Percentiles rank a stretch among this genome's conserved stretches.
phyloP scores from a whole-genome alignment of 768 basidiomycete species.

The Neoboletus magnificus region DNA sequence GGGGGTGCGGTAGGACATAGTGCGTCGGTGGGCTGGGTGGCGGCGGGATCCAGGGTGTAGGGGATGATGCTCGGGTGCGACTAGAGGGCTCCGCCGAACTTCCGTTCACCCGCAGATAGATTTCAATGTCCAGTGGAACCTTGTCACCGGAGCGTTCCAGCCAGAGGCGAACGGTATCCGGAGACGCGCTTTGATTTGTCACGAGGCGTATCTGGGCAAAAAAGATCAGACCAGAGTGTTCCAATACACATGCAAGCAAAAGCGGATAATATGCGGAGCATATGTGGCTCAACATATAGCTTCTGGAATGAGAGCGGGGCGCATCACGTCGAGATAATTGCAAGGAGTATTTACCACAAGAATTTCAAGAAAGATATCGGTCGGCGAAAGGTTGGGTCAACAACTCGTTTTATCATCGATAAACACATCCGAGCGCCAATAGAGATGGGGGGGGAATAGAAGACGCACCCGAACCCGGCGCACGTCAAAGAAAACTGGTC shows the following conservation, averaged over 20 bases:
- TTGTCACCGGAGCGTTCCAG: conserved; percentile 71
- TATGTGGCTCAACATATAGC: neutral
- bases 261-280: neutral
- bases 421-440: conserved; percentile 18
- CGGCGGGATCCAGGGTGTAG: conserved; percentile 32
- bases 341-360: conserved; percentile 1
- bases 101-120: conserved; percentile 58
- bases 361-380: neutral
- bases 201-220: conserved; percentile 62
- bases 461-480: neutral
- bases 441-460: neutral
- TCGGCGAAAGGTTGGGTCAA: neutral
- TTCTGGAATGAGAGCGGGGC: neutral
- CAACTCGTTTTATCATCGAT: conserved; percentile 17
- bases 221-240: neutral
- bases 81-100: conserved; percentile 21
- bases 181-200: conserved; percentile 64
- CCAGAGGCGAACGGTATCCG: conserved; percentile 81
- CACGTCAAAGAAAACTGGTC: neutral
- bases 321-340: neutral
- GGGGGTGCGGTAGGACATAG: conserved; percentile 36
- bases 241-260: neutral
- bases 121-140: conserved; percentile 77
- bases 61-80: conserved; percentile 28
- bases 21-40: conserved; percentile 33